phyloP scores from a whole-genome alignment of 2,329 filamentous ascomycete genomes.

The Ophiostoma australiae region DNA sequence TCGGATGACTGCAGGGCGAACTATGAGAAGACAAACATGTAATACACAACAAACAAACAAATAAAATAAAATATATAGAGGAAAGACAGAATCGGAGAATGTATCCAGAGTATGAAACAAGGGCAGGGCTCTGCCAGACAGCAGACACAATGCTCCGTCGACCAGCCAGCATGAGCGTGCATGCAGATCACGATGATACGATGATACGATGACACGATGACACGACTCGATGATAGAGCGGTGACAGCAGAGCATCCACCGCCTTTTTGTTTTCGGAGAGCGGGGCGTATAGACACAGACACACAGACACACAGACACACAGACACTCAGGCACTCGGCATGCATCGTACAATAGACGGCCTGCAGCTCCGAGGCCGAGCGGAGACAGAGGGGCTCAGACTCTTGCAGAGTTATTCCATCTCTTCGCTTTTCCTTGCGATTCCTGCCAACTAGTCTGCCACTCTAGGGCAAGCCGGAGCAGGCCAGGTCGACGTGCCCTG shows the following conservation, averaged over 20 bases:
- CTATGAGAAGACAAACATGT: background rate
- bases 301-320: too few species aligned
- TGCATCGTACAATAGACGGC: background rate
- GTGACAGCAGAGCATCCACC: slow-evolving; percentile 17
- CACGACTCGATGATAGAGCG: slow-evolving; percentile 1
- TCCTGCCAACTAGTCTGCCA: background rate
- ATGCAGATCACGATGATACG: background rate
- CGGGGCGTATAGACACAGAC: background rate
- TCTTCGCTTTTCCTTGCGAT: background rate
- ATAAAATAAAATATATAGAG: background rate
- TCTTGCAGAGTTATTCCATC: background rate
- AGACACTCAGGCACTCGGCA: too few species aligned
- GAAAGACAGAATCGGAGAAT: background rate
- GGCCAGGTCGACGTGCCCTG: background rate
- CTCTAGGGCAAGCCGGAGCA: background rate
- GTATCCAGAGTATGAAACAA: background rate
- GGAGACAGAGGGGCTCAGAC: slow-evolving; percentile 9
- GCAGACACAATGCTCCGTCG: background rate
- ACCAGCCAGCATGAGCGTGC: slow-evolving; percentile 1
- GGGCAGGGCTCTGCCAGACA: background rate
- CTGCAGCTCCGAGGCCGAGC: slow-evolving; percentile 6
- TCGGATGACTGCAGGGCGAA: background rate
- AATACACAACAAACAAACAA: background rate
- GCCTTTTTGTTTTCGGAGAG: slow-evolving; percentile 20
- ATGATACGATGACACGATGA: background rate